Conservation (phyloP, 257 asterid genomes). For the Fraxinus quadrangulata region DNA sequence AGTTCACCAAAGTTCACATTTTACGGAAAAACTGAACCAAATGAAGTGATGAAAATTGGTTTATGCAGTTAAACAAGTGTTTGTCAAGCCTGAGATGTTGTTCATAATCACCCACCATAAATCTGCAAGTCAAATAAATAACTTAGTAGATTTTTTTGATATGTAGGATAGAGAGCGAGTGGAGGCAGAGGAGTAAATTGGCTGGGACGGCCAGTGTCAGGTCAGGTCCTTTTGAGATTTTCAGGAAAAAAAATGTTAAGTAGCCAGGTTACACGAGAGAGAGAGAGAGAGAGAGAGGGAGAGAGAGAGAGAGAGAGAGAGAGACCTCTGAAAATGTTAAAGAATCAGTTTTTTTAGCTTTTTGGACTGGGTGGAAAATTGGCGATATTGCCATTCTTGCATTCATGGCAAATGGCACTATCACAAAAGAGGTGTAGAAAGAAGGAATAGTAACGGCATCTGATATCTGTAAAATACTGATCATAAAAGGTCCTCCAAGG, state of each 20-base stretch:
- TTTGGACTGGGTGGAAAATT: slow-evolving; percentile 55
- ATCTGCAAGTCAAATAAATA: slow-evolving; percentile 35
- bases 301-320: background rate
- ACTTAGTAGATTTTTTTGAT: background rate
- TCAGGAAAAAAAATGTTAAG: too few relatives aligned
- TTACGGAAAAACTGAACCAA: too few relatives aligned
- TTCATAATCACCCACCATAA: slow-evolving; percentile 66
- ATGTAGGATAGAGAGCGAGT: background rate
- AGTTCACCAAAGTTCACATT: too few relatives aligned
- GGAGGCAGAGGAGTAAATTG: too few relatives aligned
- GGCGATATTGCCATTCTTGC: slow-evolving; percentile 50
- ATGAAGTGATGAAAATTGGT: background rate
- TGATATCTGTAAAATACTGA: slow-evolving; percentile 44
- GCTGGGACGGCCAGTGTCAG: too few relatives aligned
- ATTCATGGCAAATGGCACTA: slow-evolving; percentile 57
- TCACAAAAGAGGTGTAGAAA: slow-evolving; percentile 58
- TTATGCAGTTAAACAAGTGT: too few relatives aligned
- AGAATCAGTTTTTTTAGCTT: slow-evolving; percentile 49
- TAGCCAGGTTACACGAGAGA: background rate
- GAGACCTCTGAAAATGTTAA: slow-evolving; percentile 76
- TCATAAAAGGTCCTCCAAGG: slow-evolving; percentile 55
- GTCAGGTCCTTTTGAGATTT: too few relatives aligned
- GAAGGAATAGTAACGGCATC: slow-evolving; percentile 44
- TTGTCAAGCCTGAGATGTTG: slow-evolving; percentile 58
- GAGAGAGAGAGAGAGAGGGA: too few relatives aligned